Base-by-base conservation (phyloP, 1,284 basidiomycete genomes). In the Porphyrellus sp. region DNA sequence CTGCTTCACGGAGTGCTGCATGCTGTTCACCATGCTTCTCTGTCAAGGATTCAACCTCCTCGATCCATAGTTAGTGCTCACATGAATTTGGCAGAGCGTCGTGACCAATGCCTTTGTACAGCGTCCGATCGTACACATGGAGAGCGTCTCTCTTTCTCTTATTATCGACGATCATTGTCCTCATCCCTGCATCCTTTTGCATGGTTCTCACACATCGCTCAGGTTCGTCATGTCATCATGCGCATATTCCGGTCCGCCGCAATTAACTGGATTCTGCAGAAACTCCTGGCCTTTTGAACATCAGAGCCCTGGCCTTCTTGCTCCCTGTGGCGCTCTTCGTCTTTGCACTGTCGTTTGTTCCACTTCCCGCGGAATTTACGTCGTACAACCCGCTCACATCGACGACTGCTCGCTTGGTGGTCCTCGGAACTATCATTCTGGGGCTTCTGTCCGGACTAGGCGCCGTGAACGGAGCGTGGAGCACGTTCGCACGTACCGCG, bases 361-460 rank as follows among this genome's bases (percentile, higher is more conserved):
- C 88, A 1, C 72, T 89, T 11, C 86, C 87, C 3, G 51, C 70
- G 20, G 76, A 74, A 16, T 65, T 83, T 18, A 62, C 69, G 23
- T 61, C 73, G 5, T 64, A 75, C 27, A 76, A 76, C 45, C 61
- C 76, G 1, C 66, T 77, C 11, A 77, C 74, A 8, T 67, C 76
- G 1, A 74, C 77, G 0, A 68, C 86, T 2, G 74, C 83, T 4
- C 78, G 87, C 12, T 74, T 91, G n/a, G 78, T 85, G n/a, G 83
- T 89, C 6, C 68, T 90, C 25, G 88, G 88, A 4, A 89, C 83
- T 0, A 74, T 84, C 25, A 78, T 88, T 44, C 81, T 91, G 11
- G 88, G 88, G 3, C 61, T 82, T 2, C 72, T 91, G 3, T 88
- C 87, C 0, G 88, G 88, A 0, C 85, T 89, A 54, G 88, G 89